phyloP scores from a whole-genome alignment of 495 filamentous ascomycete genomes.

The Penicillium riverlandense region DNA sequence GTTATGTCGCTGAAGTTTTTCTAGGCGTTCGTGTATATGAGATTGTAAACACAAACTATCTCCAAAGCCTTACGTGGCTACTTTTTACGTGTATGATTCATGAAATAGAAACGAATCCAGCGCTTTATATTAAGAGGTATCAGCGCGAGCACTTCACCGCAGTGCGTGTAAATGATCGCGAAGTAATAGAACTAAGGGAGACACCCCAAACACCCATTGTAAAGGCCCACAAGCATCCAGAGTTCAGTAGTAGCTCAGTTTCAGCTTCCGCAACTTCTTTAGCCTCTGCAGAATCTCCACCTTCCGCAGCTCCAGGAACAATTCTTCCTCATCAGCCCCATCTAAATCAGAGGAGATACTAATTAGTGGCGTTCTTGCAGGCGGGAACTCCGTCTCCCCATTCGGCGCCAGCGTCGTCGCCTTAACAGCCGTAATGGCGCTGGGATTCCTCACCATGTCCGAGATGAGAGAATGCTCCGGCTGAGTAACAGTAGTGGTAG shows the following conservation, averaged over 20 bases:
- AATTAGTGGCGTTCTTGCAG: slow-evolving; percentile 12
- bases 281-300: slow-evolving; percentile 36
- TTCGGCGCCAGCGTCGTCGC: slow-evolving; percentile 6
- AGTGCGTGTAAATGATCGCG: no score
- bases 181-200: no score
- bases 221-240: not conserved
- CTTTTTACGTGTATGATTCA: no score
- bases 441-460: slow-evolving; percentile 1
- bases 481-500: no score
- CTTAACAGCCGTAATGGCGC: slow-evolving; percentile 1
- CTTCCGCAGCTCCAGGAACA: slow-evolving; percentile 31
- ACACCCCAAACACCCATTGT: no score
- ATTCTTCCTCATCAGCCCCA: slow-evolving; percentile 34
- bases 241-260: slow-evolving; percentile 14
- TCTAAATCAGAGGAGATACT: slow-evolving; percentile 25
- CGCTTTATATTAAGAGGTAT: no score
- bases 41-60: no score
- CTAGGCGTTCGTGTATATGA: not conserved
- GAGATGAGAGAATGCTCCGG: not conserved
- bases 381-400: slow-evolving; percentile 8
- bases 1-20: not conserved
- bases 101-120: no score
- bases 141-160: no score
- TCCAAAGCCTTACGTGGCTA: no score
- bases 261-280: slow-evolving; percentile 26